Conservation (phyloP, 2,329 filamentous ascomycete genomes). For the Catunica adiposa region DNA sequence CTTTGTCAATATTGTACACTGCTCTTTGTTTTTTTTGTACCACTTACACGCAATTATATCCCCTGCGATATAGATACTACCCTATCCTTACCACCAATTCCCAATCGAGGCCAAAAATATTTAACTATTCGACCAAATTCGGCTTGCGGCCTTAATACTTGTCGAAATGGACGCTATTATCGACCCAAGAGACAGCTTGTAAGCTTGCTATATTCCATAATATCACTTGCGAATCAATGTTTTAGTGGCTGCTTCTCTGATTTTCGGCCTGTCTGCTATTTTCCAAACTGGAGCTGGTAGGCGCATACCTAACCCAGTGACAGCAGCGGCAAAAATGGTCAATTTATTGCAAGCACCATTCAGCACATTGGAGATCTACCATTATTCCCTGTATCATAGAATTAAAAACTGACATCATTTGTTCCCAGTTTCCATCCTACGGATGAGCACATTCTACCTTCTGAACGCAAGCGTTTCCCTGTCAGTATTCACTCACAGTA, state of each 20-base stretch:
- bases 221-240: too few relatives aligned
- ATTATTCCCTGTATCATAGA: too few relatives aligned
- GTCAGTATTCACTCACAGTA: slow-evolving; percentile 50
- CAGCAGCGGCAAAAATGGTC: neutral
- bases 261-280: too few relatives aligned
- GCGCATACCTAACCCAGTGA: neutral
- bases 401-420: slow-evolving; percentile 1
- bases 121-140: neutral
- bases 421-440: slow-evolving; percentile 48
- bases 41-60: slow-evolving; percentile 3
- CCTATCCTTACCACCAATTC: slow-evolving; percentile 3
- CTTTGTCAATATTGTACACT: neutral
- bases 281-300: neutral
- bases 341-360: neutral
- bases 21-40: slow-evolving; percentile 1
- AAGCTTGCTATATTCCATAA: neutral
- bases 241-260: too few relatives aligned
- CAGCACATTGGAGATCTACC: neutral
- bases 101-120: neutral
- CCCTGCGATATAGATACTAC: slow-evolving; percentile 1
- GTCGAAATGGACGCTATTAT: slow-evolving; percentile 23
- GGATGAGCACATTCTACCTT: slow-evolving; percentile 44
- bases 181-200: slow-evolving; percentile 12
- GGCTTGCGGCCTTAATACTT: slow-evolving; percentile 21
- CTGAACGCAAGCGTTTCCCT: slow-evolving; percentile 49